A percentile compares a stretch with the other conserved stretches of the same genome.
Conservation (phyloP, 2,329 filamentous ascomycete genomes). For the Arthrobotrys iridis region DNA sequence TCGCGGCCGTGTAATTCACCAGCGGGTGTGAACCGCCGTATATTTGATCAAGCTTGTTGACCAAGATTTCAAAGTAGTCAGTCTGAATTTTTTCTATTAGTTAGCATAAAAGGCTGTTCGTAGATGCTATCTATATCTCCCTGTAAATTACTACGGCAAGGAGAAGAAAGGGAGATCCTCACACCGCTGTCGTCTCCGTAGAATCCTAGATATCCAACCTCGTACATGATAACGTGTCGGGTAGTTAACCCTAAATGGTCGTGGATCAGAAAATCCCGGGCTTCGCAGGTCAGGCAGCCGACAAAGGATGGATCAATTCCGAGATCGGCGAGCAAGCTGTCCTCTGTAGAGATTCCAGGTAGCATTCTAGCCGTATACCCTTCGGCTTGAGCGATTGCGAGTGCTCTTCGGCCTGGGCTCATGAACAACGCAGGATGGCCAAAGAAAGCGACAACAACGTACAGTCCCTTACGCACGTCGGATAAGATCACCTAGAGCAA, state of each 20-base stretch:
- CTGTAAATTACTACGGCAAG: not conserved
- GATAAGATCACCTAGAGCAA: constrained; percentile 10
- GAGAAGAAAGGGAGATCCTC: not conserved
- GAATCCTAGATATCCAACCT: constrained; percentile 15
- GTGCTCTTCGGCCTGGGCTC: constrained; percentile 17
- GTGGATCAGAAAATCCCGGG: constrained; percentile 20
- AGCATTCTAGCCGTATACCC: constrained; percentile 19
- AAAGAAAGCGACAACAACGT: constrained; percentile 23
- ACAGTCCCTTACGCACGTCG: not conserved
- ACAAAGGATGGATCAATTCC: constrained; percentile 23
- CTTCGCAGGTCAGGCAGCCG: constrained; percentile 23
- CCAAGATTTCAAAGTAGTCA: constrained; percentile 9
- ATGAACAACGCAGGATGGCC: constrained; percentile 27
- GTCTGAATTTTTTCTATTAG: not conserved
- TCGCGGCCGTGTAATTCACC: constrained; percentile 21
- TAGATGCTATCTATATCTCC: too few species aligned
- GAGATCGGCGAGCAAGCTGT: constrained; percentile 25
- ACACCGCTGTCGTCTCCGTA: constrained; percentile 7
- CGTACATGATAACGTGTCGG: constrained; percentile 26
- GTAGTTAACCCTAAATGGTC: constrained; percentile 8
- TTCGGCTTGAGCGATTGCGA: constrained; percentile 21
- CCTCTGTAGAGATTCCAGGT: constrained; percentile 24
- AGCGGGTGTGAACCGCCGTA: constrained; percentile 9
- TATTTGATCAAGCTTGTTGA: not conserved
- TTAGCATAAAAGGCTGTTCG: not conserved